Conservation (phyloP, 129 eudicot species). For the Cynara cardunculus region DNA sequence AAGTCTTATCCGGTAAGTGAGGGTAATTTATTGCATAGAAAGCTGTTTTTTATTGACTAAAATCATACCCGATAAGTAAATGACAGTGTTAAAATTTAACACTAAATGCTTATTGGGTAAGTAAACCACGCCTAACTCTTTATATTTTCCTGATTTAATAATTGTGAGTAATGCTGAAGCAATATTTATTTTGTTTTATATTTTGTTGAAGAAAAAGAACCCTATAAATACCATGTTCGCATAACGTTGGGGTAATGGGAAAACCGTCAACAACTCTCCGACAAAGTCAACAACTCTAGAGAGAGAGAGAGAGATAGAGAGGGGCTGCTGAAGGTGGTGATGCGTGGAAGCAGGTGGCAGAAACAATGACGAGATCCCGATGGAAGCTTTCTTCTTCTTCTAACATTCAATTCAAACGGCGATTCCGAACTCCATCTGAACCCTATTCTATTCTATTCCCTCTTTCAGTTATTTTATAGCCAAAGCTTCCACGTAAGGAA, state of each 20-base stretch:
- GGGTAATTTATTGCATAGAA: too few relatives aligned
- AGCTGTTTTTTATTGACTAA: too few relatives aligned
- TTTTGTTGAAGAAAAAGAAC: neutral
- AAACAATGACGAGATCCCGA: slow-evolving; percentile 23
- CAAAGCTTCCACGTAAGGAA: slow-evolving; percentile 3
- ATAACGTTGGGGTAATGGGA: neutral
- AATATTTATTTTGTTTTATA: too few relatives aligned
- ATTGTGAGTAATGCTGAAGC: too few relatives aligned
- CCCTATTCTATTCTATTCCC: neutral
- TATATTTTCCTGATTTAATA: too few relatives aligned
- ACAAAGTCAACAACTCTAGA: slow-evolving; percentile 17
- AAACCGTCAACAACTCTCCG: slow-evolving; percentile 20
- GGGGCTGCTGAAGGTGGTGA: slow-evolving; percentile 20
- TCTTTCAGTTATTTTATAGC: neutral
- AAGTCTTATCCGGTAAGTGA: too few relatives aligned
- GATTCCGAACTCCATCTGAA: neutral
- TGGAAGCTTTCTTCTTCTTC: slow-evolving; percentile 8
- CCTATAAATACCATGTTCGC: neutral
- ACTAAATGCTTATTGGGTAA: too few relatives aligned
- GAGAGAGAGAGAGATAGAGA: slow-evolving; percentile 18
- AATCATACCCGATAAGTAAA: too few relatives aligned
- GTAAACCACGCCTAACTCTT: too few relatives aligned
- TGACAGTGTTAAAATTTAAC: too few relatives aligned
- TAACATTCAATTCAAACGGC: neutral
- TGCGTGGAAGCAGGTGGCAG: slow-evolving; percentile 33